Evolutionary conservation across 805 yeast species (phyloP).

Genomic region (Candida sithepensis): DNA sequence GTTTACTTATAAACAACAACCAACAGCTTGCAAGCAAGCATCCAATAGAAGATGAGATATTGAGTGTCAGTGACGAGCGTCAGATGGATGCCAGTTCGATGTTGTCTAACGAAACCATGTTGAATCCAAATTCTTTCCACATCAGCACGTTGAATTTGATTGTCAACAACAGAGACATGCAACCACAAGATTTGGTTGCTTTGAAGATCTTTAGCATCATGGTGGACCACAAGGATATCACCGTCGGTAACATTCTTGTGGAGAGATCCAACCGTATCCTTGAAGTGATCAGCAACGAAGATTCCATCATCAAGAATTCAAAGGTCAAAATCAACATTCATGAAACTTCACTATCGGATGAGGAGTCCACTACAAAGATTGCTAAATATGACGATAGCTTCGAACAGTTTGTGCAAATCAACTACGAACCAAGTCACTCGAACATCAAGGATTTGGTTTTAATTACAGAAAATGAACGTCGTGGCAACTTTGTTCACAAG

Average conservation of each 20-base stretch:
- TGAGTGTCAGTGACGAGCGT: background rate
- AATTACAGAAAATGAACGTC: slow-evolving; percentile 13
- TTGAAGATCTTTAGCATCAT: slow-evolving; percentile 23
- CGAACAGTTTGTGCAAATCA: slow-evolving; percentile 6
- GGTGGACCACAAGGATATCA: slow-evolving; percentile 19
- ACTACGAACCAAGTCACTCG: background rate
- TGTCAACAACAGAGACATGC: slow-evolving; percentile 14
- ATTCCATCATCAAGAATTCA: slow-evolving; percentile 6
- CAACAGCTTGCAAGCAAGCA: slow-evolving; percentile 10
- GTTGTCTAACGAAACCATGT: slow-evolving; percentile 24
- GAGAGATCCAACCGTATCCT: slow-evolving; percentile 7
- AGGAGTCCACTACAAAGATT: background rate
- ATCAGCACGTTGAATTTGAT: slow-evolving; percentile 23
- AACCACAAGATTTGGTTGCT: slow-evolving; percentile 20
- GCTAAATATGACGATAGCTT: slow-evolving; percentile 3
- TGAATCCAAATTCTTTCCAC: slow-evolving; percentile 27
- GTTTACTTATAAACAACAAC: slow-evolving; percentile 28
- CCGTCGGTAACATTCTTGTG: slow-evolving; percentile 9
- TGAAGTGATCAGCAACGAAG: slow-evolving; percentile 6
- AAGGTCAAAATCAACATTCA: slow-evolving; percentile 9
- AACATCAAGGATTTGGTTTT: slow-evolving; percentile 22
- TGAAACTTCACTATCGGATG: background rate
- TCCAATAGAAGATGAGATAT: slow-evolving; percentile 1
- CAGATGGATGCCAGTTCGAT: slow-evolving; percentile 10
- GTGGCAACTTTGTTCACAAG: slow-evolving; percentile 11